Evolutionary conservation across 2,329 filamentous ascomycete genomes (phyloP), one percentile per base, ranked within the genome.

Genomic region (Juglanconis sp.): DNA sequence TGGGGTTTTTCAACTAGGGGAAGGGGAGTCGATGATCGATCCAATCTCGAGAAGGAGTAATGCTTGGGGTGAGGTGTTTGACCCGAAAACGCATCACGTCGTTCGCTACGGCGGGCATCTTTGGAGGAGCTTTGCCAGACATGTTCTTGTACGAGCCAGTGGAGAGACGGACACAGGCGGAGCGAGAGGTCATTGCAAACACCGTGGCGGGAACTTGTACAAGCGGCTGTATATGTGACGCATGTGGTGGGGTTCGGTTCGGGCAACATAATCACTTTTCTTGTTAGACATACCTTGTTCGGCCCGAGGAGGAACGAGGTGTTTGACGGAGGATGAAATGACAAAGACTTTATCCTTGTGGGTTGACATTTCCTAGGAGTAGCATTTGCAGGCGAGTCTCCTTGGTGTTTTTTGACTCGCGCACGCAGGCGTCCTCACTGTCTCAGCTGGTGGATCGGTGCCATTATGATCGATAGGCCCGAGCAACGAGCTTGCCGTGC

Each of bases 221-320:
- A 24, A 49, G 49, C 36, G 49, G 47, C 35, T 42, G 38, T 57
- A 46, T 57, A 57, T 32, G 49, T 51, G 47, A 51, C 13, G 35
- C 7, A 42, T 32, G 32, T 24, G 53, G 17, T 15, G 24, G 40
- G 5, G 24, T 51, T 48, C 15, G 17, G 30, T 34, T 32, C 5
- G 36, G 36, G 38, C 10, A 42, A 34, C 54, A 49, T 40, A 50
- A 42, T 34, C 36, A n/a, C 13, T 15, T 44, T 50, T 34, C 35
- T 57, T 57, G 24, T 32, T 51, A 44, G 55, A 51, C 36, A 50
- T 51, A 24, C 47, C 47, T 44, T 11, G 7, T 38, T 42, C 55
- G 30, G 15, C 35, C 24, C 11, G 36, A 30, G 46, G 38, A 50
- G 13, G n/a, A 15, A 38, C 13, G 46, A 11, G 36, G 35, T 57